A percentile compares a stretch with the other conserved stretches of the same genome.
phyloP scores from a whole-genome alignment of 768 basidiomycete species.

The Termitomyces sp. region DNA sequence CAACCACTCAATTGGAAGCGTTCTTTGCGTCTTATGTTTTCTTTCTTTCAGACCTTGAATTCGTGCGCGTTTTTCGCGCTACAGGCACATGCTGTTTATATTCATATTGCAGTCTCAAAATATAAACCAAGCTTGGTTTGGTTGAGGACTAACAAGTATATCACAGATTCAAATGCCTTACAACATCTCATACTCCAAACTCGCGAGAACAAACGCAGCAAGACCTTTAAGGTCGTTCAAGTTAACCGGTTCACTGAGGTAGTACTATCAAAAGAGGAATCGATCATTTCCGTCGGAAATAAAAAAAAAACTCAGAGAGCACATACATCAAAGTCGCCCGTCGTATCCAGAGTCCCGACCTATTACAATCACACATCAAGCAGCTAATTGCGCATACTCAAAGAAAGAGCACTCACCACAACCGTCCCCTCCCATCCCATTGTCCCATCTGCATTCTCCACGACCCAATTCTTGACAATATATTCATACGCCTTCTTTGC shows the following conservation, averaged over 20 bases:
- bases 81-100: too few species aligned
- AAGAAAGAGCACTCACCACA: constrained; percentile 24
- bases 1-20: too few species aligned
- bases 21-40: too few species aligned
- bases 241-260: constrained; percentile 34
- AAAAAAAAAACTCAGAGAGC: background rate
- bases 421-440: constrained; percentile 46
- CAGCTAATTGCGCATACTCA: background rate
- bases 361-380: constrained; percentile 10
- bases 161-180: background rate
- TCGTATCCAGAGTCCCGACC: constrained; percentile 38
- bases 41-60: too few species aligned
- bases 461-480: constrained; percentile 36
- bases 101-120: too few species aligned
- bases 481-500: constrained; percentile 41
- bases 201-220: constrained; percentile 42
- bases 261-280: constrained; percentile 31
- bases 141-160: background rate
- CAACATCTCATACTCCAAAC: constrained; percentile 30
- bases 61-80: too few species aligned
- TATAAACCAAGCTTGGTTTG: background rate
- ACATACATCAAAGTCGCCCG: constrained; percentile 37
- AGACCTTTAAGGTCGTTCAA: constrained; percentile 45
- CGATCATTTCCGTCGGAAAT: background rate
- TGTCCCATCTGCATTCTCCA: constrained; percentile 39